Evolutionary conservation across 208 protist genomes (phyloP).

Genomic region (Trypanosoma caninum): DNA sequence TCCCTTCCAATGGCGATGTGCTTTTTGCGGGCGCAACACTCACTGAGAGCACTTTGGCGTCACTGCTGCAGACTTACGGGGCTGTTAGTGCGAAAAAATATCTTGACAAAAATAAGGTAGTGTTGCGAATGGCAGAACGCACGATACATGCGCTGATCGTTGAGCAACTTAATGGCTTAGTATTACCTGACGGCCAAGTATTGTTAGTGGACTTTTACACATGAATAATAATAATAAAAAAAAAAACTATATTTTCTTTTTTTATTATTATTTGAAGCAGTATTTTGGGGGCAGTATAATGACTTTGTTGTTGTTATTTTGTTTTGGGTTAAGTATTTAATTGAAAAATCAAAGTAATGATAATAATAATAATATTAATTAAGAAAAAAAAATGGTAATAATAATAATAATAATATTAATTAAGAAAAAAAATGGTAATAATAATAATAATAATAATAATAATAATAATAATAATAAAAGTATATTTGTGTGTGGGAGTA

Average conservation of each 20-base stretch:
- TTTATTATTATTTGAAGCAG: no score
- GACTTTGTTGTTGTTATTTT: no score
- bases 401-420: conserved; percentile 6
- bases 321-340: background rate
- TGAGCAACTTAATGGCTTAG: conserved; percentile 70
- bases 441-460: no score
- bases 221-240: conserved; percentile 24
- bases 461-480: no score
- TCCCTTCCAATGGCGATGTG: conserved; percentile 72
- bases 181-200: conserved; percentile 75
- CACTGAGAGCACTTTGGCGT: conserved; percentile 49
- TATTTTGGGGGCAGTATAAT: no score
- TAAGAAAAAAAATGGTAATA: background rate
- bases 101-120: conserved; percentile 42
- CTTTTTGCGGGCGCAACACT: conserved; percentile 55
- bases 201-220: conserved; percentile 64
- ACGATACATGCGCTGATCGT: conserved; percentile 51
- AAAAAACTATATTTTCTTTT: no score
- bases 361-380: no score
- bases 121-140: conserved; percentile 55
- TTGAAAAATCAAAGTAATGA: background rate
- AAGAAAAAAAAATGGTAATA: background rate
- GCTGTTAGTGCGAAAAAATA: conserved; percentile 44
- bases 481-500: no score
- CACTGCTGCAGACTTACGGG: conserved; percentile 69